Evolutionary conservation across 106 monocot genomes (phyloP), one percentile per base, ranked within the genome.

Genomic region (Dendrobium nobile): DNA sequence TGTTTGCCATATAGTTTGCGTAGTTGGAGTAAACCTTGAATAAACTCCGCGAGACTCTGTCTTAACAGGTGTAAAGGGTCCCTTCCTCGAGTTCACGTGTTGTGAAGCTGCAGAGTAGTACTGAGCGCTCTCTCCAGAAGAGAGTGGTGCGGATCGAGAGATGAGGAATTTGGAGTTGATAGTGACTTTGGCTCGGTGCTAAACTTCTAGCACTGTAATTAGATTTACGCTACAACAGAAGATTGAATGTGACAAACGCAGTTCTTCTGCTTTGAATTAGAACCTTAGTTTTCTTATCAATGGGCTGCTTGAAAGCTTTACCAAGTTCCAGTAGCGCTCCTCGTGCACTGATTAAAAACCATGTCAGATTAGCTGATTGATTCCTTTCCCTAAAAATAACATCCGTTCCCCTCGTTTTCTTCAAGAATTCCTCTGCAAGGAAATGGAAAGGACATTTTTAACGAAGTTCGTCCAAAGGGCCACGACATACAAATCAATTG

Each of bases 1-100:
- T 91, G 80, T 86, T 72, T 19, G 86, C 84, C 90, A 91, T 91
- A 79, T 91, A 91, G 43, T 73, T 88, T 4, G 87, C 87, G 37
- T 64, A 78, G 65, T 85, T 82, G 19, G 75, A 77, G 83, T 79
- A 88, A 7, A 82, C 76, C 11, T 80, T 88, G 47, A 88, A 83
- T 68, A 84, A 75, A 54, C 86, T 84, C 75, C 61, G 75, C 0
- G 84, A 82, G 78, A 81, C 16, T 91, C 88, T 47, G 86, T 91
- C 83, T 86, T 83, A 9, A 82, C 40, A 4, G 88, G 85, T 3
- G 87, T 84, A 78, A 90, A 87, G 81, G 81, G 81, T 0, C 86
- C 84, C 26, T 79, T 81, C 79, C 83, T 80, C 1, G 88, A 85
- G 82, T 84, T 89, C 22, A 73, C 84, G 0, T 82, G 58, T 40